A percentile compares a stretch with the other conserved stretches of the same genome.
These are phyloP conservation scores for Termitomyces sp. DNA, from an alignment of 768 basidiomycete species.

Conservation along the genomic window DNA sequence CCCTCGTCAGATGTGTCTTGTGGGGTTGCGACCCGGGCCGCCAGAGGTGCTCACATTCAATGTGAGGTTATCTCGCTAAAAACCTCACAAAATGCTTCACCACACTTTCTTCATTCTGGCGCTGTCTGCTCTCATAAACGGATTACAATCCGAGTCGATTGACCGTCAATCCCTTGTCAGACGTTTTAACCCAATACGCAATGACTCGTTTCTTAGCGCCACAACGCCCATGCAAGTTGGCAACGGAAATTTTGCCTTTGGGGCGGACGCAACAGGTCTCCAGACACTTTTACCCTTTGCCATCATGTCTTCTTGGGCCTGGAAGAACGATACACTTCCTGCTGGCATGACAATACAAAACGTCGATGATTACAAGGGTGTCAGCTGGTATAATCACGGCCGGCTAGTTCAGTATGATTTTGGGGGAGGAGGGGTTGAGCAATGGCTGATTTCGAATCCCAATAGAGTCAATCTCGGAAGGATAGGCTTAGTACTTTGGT, in stretches of 20 bases:
- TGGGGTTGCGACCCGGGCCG: not conserved
- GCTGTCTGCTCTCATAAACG: not conserved
- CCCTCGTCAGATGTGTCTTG: not conserved
- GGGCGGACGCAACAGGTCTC: conserved; percentile 53
- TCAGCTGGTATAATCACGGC: conserved; percentile 49
- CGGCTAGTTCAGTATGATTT: conserved; percentile 49
- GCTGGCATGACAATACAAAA: conserved; percentile 36
- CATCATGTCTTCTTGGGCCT: conserved; percentile 57
- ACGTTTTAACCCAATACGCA: conserved; percentile 48
- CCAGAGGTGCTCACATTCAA: not conserved
- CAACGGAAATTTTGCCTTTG: conserved; percentile 62
- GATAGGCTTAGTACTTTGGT: conserved; percentile 42
- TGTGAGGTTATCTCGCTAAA: not conserved
- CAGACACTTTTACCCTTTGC: conserved; percentile 56
- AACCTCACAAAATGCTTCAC: not conserved
- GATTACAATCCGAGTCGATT: conserved; percentile 25
- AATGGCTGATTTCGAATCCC: conserved; percentile 57
- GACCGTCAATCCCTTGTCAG: conserved; percentile 43
- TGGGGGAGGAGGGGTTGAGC: conserved; percentile 43
- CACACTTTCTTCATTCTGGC: not conserved
- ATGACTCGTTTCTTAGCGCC: conserved; percentile 32
- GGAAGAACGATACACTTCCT: conserved; percentile 58
- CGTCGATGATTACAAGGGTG: conserved; percentile 44
- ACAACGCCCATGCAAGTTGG: conserved; percentile 57
- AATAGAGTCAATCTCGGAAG: conserved; percentile 55